Conservation (phyloP, 2,329 filamentous ascomycete species). For the Trichoderma sp. region DNA sequence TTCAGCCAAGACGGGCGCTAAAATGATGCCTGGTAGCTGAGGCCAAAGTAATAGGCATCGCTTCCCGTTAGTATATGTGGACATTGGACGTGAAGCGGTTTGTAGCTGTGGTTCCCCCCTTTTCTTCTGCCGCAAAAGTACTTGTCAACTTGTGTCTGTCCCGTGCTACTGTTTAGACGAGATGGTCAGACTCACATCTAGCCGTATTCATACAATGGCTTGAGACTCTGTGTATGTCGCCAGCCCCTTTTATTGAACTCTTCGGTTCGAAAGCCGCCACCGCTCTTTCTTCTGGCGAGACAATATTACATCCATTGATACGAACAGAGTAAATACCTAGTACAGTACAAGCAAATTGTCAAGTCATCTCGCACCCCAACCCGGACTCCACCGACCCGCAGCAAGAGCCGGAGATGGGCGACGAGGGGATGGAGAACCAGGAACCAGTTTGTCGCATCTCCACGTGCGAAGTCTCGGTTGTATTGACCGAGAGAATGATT, state of each 20-base stretch:
- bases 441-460: background rate
- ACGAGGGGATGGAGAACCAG: background rate
- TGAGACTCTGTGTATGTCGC: background rate
- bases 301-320: background rate
- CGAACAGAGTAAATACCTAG: background rate
- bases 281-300: background rate
- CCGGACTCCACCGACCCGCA: background rate
- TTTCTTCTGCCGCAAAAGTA: background rate
- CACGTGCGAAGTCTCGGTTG: background rate
- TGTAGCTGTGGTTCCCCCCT: background rate
- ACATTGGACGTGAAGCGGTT: background rate
- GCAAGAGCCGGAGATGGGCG: background rate
- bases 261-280: background rate
- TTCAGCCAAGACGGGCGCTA: conserved; percentile 4
- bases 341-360: background rate
- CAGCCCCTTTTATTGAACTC: background rate
- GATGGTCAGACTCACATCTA: background rate
- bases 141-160: background rate
- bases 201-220: background rate
- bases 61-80: background rate
- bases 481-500: background rate
- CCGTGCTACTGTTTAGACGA: background rate
- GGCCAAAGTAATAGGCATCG: background rate
- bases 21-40: background rate
- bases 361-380: background rate